phyloP scores from a whole-genome alignment of 805 yeast genomes.

The Cyberlindnera maritima region DNA sequence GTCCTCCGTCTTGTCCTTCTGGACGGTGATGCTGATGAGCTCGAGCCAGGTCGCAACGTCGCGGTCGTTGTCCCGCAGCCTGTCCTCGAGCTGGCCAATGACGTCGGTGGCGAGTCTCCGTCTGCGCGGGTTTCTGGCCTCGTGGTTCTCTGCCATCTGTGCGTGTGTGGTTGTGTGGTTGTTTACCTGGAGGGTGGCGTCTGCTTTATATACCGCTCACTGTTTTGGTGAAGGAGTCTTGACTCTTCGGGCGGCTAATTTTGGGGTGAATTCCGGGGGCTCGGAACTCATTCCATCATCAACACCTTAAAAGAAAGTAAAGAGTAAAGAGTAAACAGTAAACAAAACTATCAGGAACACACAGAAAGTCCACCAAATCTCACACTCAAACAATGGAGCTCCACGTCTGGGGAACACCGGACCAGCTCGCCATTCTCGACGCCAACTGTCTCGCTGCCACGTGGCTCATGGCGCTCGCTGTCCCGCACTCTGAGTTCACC shows the following conservation, averaged over 20 bases:
- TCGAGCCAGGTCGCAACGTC: conserved; percentile 57
- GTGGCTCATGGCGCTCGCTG: conserved; percentile 38
- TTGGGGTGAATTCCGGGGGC: no score
- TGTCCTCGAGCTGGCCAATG: conserved; percentile 58
- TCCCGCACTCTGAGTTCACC: conserved; percentile 22
- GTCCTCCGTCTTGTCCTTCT: conserved; percentile 57
- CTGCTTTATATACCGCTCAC: no score
- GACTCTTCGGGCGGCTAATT: no score
- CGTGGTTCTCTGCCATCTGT: neutral
- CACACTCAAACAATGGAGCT: conserved; percentile 30
- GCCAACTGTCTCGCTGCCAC: conserved; percentile 50
- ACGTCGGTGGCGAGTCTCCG: conserved; percentile 38
- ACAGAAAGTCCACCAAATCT: no score
- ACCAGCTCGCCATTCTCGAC: conserved; percentile 41
- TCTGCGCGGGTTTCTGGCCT: neutral
- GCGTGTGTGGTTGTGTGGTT: no score
- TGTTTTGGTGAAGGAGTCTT: no score
- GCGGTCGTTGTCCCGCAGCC: conserved; percentile 47
- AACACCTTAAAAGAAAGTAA: no score
- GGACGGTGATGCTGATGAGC: conserved; percentile 45
- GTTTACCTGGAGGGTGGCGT: no score
- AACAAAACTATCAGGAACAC: no score
- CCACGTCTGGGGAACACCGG: conserved; percentile 53
- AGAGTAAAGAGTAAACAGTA: no score
- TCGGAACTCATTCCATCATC: no score